These are phyloP conservation scores for Austroboletus olivaceoglutinosus DNA, from an alignment of 1,284 basidiomycete genomes.

Conservation along the genomic window DNA sequence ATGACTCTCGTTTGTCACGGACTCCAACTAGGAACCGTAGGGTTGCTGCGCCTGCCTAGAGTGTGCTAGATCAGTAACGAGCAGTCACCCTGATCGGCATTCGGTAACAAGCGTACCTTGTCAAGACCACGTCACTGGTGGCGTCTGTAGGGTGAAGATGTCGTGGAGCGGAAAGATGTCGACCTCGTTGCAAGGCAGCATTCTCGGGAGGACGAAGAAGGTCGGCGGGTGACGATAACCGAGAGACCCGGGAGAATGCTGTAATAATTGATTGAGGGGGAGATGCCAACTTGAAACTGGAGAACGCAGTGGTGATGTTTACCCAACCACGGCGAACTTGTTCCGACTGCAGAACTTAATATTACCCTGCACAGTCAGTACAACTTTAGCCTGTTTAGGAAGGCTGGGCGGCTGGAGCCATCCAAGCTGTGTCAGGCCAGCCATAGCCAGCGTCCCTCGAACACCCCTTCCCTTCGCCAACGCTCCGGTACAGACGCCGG, in stretches of 20 bases:
- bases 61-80: conserved; percentile 15
- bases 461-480: conserved; percentile 22
- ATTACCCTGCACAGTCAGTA: conserved; percentile 4
- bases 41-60: conserved; percentile 1
- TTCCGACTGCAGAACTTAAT: conserved; percentile 6
- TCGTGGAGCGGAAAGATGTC: too few species aligned
- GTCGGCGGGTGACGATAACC: not conserved
- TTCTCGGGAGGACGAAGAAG: not conserved
- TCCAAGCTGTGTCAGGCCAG: conserved; percentile 2
- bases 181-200: conserved; percentile 15
- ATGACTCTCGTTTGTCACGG: too few species aligned
- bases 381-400: conserved; percentile 7
- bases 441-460: conserved; percentile 3
- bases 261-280: conserved; percentile 13
- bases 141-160: conserved; percentile 5
- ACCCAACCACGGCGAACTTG: conserved; percentile 1
- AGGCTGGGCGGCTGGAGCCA: conserved; percentile 13
- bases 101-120: not conserved
- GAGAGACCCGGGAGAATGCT: conserved; percentile 15
- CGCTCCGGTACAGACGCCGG: conserved; percentile 26
- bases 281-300: conserved; percentile 10
- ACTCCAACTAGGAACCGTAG: not conserved
- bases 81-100: conserved; percentile 12
- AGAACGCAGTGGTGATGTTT: not conserved
- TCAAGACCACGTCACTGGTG: conserved; percentile 5